Percentiles rank a stretch among this genome's conserved stretches.
These are phyloP conservation scores for Cicer bijugum DNA, from an alignment of 306 rosid genomes.

Conservation along the genomic window DNA sequence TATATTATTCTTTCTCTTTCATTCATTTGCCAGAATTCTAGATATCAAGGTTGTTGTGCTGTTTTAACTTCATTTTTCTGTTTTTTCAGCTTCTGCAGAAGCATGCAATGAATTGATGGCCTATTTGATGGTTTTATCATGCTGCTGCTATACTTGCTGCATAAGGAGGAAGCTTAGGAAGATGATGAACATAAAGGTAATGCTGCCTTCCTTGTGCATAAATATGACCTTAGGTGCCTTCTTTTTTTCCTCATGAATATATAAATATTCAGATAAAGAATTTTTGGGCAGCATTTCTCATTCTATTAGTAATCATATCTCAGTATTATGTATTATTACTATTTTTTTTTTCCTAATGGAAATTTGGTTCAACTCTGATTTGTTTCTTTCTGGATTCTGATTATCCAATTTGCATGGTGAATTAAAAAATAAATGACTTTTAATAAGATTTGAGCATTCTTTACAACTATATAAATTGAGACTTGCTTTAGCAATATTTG, in stretches of 20 bases:
- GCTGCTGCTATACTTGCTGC: constrained; percentile 97
- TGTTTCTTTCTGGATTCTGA: constrained; percentile 1
- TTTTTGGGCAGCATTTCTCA: neutral
- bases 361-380: neutral
- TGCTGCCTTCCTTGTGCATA: constrained; percentile 15
- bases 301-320: constrained; percentile 3
- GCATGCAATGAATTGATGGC: constrained; percentile 92
- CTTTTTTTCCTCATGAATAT: neutral
- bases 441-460: neutral
- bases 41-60: constrained; percentile 5
- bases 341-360: neutral
- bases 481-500: constrained; percentile 12
- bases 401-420: neutral
- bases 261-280: constrained; percentile 4
- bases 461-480: neutral
- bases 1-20: neutral
- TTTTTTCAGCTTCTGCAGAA: constrained; percentile 77
- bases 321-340: neutral
- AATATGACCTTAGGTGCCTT: neutral
- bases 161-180: constrained; percentile 88
- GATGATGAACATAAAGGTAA: constrained; percentile 80
- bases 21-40: constrained; percentile 10
- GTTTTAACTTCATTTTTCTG: constrained; percentile 29
- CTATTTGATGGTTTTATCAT: constrained; percentile 78
- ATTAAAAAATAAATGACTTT: neutral